Evolutionary conservation across 1,284 basidiomycete species (phyloP), one percentile per base, ranked within the genome.

Genomic region (Tylopilus sp.): DNA sequence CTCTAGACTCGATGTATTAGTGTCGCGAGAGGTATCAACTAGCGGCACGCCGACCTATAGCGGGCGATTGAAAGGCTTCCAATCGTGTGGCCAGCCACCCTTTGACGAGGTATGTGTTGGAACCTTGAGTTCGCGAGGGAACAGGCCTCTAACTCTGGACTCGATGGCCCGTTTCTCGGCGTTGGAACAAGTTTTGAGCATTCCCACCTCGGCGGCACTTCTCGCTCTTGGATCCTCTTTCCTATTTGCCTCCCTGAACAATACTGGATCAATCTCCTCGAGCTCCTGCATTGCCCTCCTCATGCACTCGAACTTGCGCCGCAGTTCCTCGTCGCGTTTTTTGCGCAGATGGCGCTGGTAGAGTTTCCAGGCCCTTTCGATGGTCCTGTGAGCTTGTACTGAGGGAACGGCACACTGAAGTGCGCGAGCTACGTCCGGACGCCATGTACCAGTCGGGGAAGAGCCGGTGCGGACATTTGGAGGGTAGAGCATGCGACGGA

Each of bases 341-440:
- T 87, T 82, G 41, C 92, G 79, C 49, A 83, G 59, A 59, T 89
- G 83, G 30, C 92, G 79, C 59, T 84, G 79, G 71, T 89, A 84
- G 18, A 98, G 77, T 47, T 86, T 73, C 89, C 89, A 98, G 4
- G 95, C 95, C 33, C 95, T 84, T 56, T 90, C 89, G 55, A 98
- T 93, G 7, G 94, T 98, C 59, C 92, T 84, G 73, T 98, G 92
- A 0, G 92, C 92, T 69, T 97, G 93, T 12, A 77, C 80, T 5
- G 84, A 87, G 12, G 89, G 89, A 48, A 94, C 82, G 10, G 89
- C 87, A 46, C 78, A 77, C 55, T 86, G 81, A 15, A 95, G 71
- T 6, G 79, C 87, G 53, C 71, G 77, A 47, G 72, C 81, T 31
- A 85, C 82, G 62, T 91, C 83, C 26, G 83, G 82, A 54, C 89